Base-by-base conservation (phyloP, 805 yeast species). In the Ogataea paradorogensis region DNA sequence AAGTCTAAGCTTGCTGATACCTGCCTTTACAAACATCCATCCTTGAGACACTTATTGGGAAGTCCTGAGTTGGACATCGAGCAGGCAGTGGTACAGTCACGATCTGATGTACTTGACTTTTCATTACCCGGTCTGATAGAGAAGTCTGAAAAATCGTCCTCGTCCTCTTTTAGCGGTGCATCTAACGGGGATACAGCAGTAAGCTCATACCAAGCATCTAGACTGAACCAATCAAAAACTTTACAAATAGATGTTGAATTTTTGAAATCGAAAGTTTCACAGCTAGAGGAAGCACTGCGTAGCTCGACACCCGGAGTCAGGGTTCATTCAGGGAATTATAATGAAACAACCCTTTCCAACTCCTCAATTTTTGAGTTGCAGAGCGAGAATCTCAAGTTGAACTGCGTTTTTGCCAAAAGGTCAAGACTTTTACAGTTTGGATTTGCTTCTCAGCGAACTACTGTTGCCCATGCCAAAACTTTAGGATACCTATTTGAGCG, bases 1-100 rank as follows among this genome's bases (percentile, higher is more conserved):
- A 57, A 51, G 32, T 46, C 55, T 14, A 37, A 41, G 8, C 33
- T 42, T 11, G 43, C 46, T 2, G 40, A 33, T 11, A 22, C 38
- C 10, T 62, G 67, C 47, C 53, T 51, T 14, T 61, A 60, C 27
- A 40, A 30, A 7, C 22, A 37, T 15, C 42, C 45, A 3, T 27
- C 43, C 2, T n/a, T 38, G 11, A 14, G 28, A 14, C 41, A 40
- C 22, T 23, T 33, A 15, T 24, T 30, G 9, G 26, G 24, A 16
- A 9, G n/a, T 25, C 15, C 16, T 11, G 28, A 23, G 15, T 23
- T 23, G 9, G n/a, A 23, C 3, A 9, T 4, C 25, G 20, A 6
- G 6, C 20, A n/a, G n/a, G n/a, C n/a, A n/a, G n/a, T 6, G 4
- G 20, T 18, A 18, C 20, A 18, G 6, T 6, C 20, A 18, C 20